Base-by-base conservation (phyloP, 306 rosid genomes). In the Urtica urens region DNA sequence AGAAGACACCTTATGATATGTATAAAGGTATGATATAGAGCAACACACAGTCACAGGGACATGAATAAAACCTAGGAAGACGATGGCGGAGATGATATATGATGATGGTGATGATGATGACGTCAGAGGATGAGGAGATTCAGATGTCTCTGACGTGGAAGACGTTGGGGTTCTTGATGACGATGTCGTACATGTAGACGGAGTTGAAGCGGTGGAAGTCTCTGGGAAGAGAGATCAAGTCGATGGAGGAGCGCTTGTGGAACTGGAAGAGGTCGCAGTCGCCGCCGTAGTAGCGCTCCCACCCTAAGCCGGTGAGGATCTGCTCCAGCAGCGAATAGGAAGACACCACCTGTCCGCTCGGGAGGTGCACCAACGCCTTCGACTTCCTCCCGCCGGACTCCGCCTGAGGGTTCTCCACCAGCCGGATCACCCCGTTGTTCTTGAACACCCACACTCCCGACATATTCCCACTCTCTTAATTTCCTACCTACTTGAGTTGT, bases 231-330 rank as follows among this genome's bases (percentile, higher is more conserved):
- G 96, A 85, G 13, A 92, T 92, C 10, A 92, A 69, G 71, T 92
- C 99, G 52, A 82, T 85, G 41, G 96, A 79, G 6, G 87, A 71
- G n/a, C 57, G 69, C 64, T 85, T 85, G 60, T 92, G 99, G 72
- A 85, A 92, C 45, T 92, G 99, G 63, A 67, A 72, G 6, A 82
- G 60, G 12, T 85, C 94, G 1, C 92, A 78, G 59, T 79, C 99
- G 1, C 96, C 93, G 0, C 72, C 87, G 29, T 85, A 78, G 53
- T 92, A 92, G 79, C 99, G 85, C 64, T 92, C 96, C 99, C 99
- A 92, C 7, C 99, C 99, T 20, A 92, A 55, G 1, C 71, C 80
- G 0, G 66, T 60, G 46, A 92, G 47, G 10, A 92, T 71, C 27
- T 72, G 65, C 73, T 92, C 93, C 0, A 92, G 79, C 31, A 47